Percentiles rank a stretch among this genome's conserved stretches.
Conservation (phyloP, 352 stramenopile genomes). For the Phytophthora cajani region DNA sequence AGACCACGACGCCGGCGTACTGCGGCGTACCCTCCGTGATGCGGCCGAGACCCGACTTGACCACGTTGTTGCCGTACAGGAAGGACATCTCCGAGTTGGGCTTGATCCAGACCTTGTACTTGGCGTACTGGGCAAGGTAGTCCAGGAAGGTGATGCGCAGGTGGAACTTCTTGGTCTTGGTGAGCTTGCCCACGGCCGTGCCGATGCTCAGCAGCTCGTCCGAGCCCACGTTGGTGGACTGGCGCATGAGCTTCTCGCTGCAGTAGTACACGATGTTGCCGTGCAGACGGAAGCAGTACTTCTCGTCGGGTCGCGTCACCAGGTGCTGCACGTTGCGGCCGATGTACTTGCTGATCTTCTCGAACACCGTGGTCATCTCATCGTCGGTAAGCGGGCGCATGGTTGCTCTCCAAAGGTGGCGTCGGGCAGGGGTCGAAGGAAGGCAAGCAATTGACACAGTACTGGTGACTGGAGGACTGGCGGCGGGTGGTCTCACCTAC, state of each 20-base stretch:
- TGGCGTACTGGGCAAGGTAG: conserved; percentile 98
- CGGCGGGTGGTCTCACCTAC: conserved; percentile 18
- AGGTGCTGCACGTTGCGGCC: conserved; percentile 97
- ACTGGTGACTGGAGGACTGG: conserved; percentile 29
- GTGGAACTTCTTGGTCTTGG: conserved; percentile 98
- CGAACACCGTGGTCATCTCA: conserved; percentile 95
- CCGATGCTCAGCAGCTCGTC: conserved; percentile 97
- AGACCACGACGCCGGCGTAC: conserved; percentile 98
- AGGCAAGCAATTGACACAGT: conserved; percentile 2
- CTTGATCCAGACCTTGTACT: conserved; percentile 99
- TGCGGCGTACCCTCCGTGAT: conserved; percentile 98
- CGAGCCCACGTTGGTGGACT: conserved; percentile 94
- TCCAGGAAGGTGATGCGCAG: conserved; percentile 99
- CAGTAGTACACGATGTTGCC: conserved; percentile 98
- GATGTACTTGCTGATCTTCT: conserved; percentile 99
- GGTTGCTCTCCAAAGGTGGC: conserved; percentile 9
- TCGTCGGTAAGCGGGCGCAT: conserved; percentile 99
- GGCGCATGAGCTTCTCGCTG: conserved; percentile 97
- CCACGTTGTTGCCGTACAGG: conserved; percentile 99
- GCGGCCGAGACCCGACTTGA: conserved; percentile 97
- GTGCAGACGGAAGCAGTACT: conserved; percentile 98
- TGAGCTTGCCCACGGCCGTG: conserved; percentile 99
- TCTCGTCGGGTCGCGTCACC: conserved; percentile 96
- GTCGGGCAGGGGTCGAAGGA: background rate
- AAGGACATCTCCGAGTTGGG: conserved; percentile 99